phyloP scores from a whole-genome alignment of 1,284 basidiomycete genomes.

The Cryptococcus depauperatus region DNA sequence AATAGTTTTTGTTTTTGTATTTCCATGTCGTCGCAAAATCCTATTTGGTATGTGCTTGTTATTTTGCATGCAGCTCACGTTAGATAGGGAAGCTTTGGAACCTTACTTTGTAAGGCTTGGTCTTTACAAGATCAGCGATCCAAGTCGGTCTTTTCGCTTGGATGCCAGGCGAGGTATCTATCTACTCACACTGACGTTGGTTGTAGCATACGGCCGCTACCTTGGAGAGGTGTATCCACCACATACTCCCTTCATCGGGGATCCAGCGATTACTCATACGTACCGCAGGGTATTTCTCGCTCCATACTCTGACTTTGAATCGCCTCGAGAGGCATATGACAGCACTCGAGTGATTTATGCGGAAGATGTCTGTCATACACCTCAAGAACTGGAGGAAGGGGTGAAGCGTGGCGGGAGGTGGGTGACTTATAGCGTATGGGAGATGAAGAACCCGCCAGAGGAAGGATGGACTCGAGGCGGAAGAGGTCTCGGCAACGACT shows the following conservation, averaged over 20 bases:
- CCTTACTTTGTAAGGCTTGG: constrained; percentile 31
- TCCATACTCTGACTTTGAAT: constrained; percentile 22
- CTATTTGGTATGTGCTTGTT: constrained; percentile 6
- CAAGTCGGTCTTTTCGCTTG: constrained; percentile 29
- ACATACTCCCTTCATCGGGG: constrained; percentile 28
- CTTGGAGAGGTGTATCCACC: constrained; percentile 34
- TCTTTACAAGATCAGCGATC: constrained; percentile 35
- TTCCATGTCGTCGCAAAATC: constrained; percentile 10
- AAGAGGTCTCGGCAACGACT: constrained; percentile 33
- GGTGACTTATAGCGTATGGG: constrained; percentile 44
- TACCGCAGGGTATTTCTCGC: constrained; percentile 41
- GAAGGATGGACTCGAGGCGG: constrained; percentile 39
- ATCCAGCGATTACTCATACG: constrained; percentile 27
- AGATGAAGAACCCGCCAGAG: constrained; percentile 32
- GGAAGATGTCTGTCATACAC: constrained; percentile 36
- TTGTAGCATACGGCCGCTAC: constrained; percentile 41
- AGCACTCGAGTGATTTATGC: constrained; percentile 36
- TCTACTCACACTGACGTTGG: neutral
- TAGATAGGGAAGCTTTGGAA: constrained; percentile 38
- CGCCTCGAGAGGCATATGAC: constrained; percentile 31
- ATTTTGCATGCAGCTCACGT: neutral
- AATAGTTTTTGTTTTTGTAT: too few species aligned
- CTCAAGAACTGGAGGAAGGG: constrained; percentile 32
- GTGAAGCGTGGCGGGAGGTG: constrained; percentile 35
- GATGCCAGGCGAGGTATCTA: neutral